These are phyloP conservation scores for Scedosporium dehoogii DNA, from an alignment of 2,329 filamentous ascomycete species.

Conservation along the genomic window DNA sequence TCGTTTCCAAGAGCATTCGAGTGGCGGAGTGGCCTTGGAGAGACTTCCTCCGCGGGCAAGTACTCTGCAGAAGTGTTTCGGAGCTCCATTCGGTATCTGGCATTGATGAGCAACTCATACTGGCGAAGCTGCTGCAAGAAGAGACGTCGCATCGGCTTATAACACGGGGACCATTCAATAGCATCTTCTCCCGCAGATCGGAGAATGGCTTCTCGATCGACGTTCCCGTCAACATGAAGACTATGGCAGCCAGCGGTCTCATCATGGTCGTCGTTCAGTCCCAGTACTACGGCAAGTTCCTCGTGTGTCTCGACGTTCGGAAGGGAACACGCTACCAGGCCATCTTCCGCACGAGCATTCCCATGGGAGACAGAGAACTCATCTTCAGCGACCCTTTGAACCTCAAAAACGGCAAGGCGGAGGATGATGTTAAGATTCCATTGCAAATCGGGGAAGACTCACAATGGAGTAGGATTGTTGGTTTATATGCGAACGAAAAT, in stretches of 20 bases:
- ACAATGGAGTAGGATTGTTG: no score
- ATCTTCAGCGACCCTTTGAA: no score
- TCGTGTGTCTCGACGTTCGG: not conserved
- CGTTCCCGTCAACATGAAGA: not conserved
- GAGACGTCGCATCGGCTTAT: not conserved
- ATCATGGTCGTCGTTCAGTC: not conserved
- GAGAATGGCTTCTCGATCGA: not conserved
- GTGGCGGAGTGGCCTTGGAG: conserved; percentile 39
- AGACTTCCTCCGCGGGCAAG: conserved; percentile 37
- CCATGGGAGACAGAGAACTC: no score
- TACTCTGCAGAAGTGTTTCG: conserved; percentile 16
- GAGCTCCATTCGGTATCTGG: not conserved
- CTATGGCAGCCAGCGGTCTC: not conserved
- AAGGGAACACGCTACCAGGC: no score
- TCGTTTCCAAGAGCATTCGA: conserved; percentile 65
- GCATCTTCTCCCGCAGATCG: not conserved
- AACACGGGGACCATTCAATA: not conserved
- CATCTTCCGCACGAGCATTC: no score
- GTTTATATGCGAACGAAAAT: no score
- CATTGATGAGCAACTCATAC: not conserved
- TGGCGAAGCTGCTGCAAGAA: not conserved
- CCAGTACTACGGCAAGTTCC: not conserved
- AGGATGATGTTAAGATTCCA: no score
- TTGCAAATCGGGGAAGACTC: no score
- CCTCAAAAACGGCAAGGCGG: no score